These are phyloP conservation scores for Taphrina sp. DNA, from an alignment of 1,139 yeast genomes.

Conservation along the genomic window DNA sequence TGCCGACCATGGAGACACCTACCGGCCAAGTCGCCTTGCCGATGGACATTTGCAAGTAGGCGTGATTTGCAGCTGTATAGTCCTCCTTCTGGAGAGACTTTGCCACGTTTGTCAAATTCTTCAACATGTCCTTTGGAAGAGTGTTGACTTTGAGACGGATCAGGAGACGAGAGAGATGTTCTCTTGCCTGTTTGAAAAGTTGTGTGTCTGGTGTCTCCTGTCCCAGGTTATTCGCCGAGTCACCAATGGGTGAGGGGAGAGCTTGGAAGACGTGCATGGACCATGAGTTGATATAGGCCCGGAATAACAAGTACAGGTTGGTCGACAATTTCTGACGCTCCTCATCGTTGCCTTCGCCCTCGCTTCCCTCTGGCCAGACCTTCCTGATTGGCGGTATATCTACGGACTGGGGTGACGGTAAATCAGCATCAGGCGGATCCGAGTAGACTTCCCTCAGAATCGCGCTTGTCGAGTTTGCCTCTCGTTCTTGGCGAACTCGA, in stretches of 20 bases:
- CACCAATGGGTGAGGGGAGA: too few relatives aligned
- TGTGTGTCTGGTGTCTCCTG: slow-evolving; percentile 31
- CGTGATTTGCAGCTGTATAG: slow-evolving; percentile 60
- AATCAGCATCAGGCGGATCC: slow-evolving; percentile 6
- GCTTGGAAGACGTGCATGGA: too few relatives aligned
- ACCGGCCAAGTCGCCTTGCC: slow-evolving; percentile 95
- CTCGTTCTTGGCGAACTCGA: slow-evolving; percentile 21
- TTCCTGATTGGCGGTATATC: slow-evolving; percentile 44
- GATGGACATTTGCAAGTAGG: slow-evolving; percentile 71
- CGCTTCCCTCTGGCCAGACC: slow-evolving; percentile 41
- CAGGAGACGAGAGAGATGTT: slow-evolving; percentile 59
- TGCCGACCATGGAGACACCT: slow-evolving; percentile 76
- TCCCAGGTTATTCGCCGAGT: slow-evolving; percentile 49
- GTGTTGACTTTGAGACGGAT: slow-evolving; percentile 55
- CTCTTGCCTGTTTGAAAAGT: slow-evolving; percentile 33
- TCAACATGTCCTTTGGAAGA: slow-evolving; percentile 51
- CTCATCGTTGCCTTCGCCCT: slow-evolving; percentile 10
- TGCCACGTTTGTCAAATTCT: slow-evolving; percentile 60
- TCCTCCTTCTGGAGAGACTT: slow-evolving; percentile 59
- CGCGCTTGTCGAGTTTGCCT: slow-evolving; percentile 7
- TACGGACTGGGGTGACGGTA: background rate
- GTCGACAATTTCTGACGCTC: background rate
- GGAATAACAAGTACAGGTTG: background rate
- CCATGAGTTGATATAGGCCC: slow-evolving; percentile 37
- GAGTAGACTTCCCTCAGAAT: slow-evolving; percentile 4